Percentiles rank a stretch among this genome's conserved stretches.
Conservation (phyloP, 495 filamentous ascomycete species). For the Neurospora pannonica region DNA sequence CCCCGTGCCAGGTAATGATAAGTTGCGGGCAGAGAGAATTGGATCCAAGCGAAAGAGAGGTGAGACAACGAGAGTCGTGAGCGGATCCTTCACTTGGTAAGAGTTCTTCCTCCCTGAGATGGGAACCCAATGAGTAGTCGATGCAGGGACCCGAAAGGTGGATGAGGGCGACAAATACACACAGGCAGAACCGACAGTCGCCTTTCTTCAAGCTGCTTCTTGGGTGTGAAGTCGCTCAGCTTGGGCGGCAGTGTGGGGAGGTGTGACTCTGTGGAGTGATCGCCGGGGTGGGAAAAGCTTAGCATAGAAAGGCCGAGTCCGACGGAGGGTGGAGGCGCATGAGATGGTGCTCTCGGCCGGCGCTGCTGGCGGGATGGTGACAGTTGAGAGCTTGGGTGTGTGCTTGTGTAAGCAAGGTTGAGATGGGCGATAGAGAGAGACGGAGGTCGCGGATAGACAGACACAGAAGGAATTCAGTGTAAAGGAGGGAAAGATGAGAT, state of each 20-base stretch:
- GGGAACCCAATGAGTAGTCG: background rate
- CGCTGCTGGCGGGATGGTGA: background rate
- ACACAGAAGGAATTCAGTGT: background rate
- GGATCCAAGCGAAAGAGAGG: background rate
- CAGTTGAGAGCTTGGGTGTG: background rate
- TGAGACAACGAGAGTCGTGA: background rate
- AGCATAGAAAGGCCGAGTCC: conserved; percentile 6
- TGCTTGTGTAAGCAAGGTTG: background rate
- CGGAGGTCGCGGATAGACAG: background rate
- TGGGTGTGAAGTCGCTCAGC: background rate
- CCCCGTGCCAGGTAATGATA: conserved; percentile 1
- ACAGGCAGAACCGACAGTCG: background rate
- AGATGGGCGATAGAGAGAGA: background rate
- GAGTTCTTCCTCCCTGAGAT: background rate
- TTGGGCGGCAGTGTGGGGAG: background rate
- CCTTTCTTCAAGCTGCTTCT: background rate
- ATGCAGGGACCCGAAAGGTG: background rate
- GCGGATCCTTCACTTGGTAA: background rate
- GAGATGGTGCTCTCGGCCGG: background rate
- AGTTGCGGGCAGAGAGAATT: background rate
- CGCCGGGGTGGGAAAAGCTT: conserved; percentile 12
- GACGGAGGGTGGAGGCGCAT: background rate
- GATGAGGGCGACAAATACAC: background rate
- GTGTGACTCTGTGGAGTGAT: conserved; percentile 5
- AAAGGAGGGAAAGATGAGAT: background rate